Evolutionary conservation across 106 monocot species (phyloP).

Genomic region (Dendrobium huoshanense): DNA sequence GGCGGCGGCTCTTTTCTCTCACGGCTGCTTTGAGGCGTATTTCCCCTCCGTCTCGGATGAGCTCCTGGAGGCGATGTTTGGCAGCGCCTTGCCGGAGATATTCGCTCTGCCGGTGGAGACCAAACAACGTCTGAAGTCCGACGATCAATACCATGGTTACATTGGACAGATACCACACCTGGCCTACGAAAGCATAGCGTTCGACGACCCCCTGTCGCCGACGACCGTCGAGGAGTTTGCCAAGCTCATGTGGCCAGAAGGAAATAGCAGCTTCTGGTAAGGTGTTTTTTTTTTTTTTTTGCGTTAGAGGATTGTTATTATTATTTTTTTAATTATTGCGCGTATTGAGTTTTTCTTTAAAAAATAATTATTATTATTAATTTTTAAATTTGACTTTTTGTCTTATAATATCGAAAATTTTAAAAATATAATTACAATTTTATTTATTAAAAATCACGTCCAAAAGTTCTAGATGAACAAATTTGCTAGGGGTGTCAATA

Average conservation of each 20-base stretch:
- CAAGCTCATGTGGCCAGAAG: conserved; percentile 36
- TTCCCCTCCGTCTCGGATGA: conserved; percentile 22
- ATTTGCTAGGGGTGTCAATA: too few species aligned
- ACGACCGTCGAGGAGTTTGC: conserved; percentile 16
- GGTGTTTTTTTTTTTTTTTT: neutral
- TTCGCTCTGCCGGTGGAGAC: conserved; percentile 34
- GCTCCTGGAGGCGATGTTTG: conserved; percentile 17
- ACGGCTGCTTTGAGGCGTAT: conserved; percentile 37
- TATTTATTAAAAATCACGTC: too few species aligned
- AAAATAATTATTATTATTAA: too few species aligned
- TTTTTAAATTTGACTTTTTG: too few species aligned
- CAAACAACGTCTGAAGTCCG: conserved; percentile 20
- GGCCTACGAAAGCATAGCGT: conserved; percentile 30
- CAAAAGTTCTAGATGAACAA: too few species aligned
- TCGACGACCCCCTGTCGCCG: conserved; percentile 14
- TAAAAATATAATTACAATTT: too few species aligned
- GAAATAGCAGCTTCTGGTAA: conserved; percentile 37
- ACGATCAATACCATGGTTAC: conserved; percentile 23
- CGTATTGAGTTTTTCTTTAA: too few species aligned
- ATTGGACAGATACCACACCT: conserved; percentile 12
- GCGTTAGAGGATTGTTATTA: too few species aligned
- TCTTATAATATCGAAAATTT: too few species aligned
- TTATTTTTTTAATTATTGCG: too few species aligned
- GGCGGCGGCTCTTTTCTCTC: conserved; percentile 14
- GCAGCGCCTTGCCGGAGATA: conserved; percentile 15